Evolutionary conservation across 306 rosid genomes (phyloP), one percentile per base, ranked within the genome.

Genomic region (Hippophae rhamnoides): DNA sequence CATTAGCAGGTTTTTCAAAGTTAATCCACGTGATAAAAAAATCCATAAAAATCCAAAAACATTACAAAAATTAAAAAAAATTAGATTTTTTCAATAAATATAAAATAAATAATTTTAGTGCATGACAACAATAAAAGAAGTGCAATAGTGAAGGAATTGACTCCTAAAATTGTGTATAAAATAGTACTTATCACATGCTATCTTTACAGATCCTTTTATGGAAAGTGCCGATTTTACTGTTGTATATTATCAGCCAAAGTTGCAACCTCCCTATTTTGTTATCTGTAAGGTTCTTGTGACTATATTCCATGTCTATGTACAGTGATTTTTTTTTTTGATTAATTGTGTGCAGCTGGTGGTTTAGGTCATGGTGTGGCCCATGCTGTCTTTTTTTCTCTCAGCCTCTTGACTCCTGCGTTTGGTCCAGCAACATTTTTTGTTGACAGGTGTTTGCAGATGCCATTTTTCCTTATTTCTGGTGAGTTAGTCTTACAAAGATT

Each of bases 381-480:
- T 83, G 95, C 94, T n/a, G 95, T 90, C 64, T 90, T 87, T 77
- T 90, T 90, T 86, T 90, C 95, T 76, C 73, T 90, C 77, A 87
- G 97, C 79, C 82, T 90, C 41, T 80, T 90, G 54, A 87, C 97
- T 61, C 97, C 97, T 44, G 85, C 95, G 61, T 90, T 90, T 72
- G 97, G 97, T 72, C 97, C 95, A 11, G 97, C 86, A 47, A 87
- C 95, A 12, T 84, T 75, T 77, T 87, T 84, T 5, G 69, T 82
- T 53, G 95, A 90, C 60, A 74, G 65, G 60, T 90, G 97, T 75
- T 85, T 90, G 9, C 75, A 72, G 63, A 70, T 87, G 59, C 95
- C 97, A 0, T 90, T 90, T 85, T 90, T 90, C 67, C 95, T 90
- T 62, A 82, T 90, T 60, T 87, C 89, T 69, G 92, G 98, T 87